Conservation (phyloP, 2,329 filamentous ascomycete species). For the Chrysoporthe deuterocubensis region DNA sequence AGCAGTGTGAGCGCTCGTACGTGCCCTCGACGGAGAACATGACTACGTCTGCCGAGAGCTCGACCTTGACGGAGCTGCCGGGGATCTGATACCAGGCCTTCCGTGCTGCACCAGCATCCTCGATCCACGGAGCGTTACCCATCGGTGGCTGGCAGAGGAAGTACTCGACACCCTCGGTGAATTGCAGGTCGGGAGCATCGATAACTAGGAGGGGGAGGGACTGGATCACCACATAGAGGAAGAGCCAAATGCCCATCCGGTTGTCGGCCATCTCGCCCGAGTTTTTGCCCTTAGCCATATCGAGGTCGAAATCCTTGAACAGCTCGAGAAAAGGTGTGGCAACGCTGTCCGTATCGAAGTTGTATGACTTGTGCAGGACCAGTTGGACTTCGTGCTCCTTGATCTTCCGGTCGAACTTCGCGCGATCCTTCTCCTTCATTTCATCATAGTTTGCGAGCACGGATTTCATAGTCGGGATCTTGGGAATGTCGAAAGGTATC, state of each 20-base stretch:
- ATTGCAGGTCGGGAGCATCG: conserved; percentile 72
- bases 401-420: conserved; percentile 72
- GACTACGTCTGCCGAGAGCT: conserved; percentile 63
- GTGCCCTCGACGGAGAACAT: conserved; percentile 65
- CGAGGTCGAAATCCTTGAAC: conserved; percentile 73
- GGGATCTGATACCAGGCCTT: conserved; percentile 78
- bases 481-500: conserved; percentile 86
- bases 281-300: conserved; percentile 66
- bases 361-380: conserved; percentile 81
- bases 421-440: conserved; percentile 73
- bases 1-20: conserved; percentile 62
- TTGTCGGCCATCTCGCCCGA: conserved; percentile 72
- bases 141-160: conserved; percentile 79
- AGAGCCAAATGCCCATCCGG: conserved; percentile 79
- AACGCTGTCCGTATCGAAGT: conserved; percentile 68
- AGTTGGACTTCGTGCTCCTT: conserved; percentile 78
- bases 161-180: conserved; percentile 76
- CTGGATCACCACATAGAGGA: conserved; percentile 78
- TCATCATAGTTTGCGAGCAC: conserved; percentile 67
- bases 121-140: conserved; percentile 74
- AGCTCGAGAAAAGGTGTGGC: conserved; percentile 67
- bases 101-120: conserved; percentile 64
- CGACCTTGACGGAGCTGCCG: conserved; percentile 60
- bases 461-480: conserved; percentile 70
- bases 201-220: conserved; percentile 77